A percentile compares a stretch with the other conserved stretches of the same genome.
These are phyloP conservation scores for Aspergillus affinis DNA, from an alignment of 495 filamentous ascomycete species.

Conservation along the genomic window DNA sequence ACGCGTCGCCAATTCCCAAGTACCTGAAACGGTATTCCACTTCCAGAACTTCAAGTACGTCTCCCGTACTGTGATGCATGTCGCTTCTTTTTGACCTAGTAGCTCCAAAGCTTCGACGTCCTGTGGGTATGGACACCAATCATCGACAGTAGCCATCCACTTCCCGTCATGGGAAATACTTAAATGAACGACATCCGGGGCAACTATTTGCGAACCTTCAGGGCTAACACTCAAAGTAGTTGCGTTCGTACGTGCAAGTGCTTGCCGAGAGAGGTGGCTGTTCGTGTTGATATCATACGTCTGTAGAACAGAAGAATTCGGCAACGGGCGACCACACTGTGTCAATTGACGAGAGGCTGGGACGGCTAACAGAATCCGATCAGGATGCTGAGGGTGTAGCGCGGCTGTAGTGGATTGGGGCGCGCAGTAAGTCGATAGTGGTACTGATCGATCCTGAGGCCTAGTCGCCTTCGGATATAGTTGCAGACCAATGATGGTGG, in stretches of 20 bases:
- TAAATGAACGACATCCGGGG: constrained; percentile 74
- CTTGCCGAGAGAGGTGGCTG: constrained; percentile 76
- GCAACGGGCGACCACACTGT: constrained; percentile 27
- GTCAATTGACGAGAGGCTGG: constrained; percentile 46
- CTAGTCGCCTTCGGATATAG: constrained; percentile 32
- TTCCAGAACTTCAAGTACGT: constrained; percentile 89
- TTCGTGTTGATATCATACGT: constrained; percentile 77
- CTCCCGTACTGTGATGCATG: constrained; percentile 59
- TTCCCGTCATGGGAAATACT: constrained; percentile 73
- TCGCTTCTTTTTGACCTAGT: constrained; percentile 31
- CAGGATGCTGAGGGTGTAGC: constrained; percentile 56
- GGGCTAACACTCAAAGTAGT: constrained; percentile 75
- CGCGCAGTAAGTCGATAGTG: not conserved
- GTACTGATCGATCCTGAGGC: constrained; percentile 6
- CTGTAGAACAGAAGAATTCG: constrained; percentile 63
- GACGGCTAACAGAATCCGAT: constrained; percentile 61
- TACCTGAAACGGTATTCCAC: constrained; percentile 59
- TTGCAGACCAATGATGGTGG: constrained; percentile 81
- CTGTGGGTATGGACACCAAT: constrained; percentile 71
- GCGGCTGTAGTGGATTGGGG: constrained; percentile 29
- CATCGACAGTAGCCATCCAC: constrained; percentile 91
- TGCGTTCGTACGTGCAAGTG: constrained; percentile 80
- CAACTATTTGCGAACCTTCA: constrained; percentile 61
- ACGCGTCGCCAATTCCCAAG: constrained; percentile 74
- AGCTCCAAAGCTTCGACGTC: constrained; percentile 57